Evolutionary conservation across 208 protist species (phyloP).

Genomic region (Trypanosoma brucei): DNA sequence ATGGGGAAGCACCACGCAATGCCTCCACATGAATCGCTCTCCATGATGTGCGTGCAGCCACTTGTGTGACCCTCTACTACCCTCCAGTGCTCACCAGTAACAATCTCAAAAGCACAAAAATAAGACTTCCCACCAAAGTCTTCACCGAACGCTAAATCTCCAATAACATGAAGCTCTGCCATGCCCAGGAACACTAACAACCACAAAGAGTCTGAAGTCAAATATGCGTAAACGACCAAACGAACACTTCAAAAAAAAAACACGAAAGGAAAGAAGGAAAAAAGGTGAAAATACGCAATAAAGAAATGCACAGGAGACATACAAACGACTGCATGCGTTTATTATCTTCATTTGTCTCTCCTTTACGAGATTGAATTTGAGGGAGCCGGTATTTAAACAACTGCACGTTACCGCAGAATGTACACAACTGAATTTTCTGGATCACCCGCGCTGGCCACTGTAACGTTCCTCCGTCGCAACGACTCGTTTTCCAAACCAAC

Average conservation of each 20-base stretch:
- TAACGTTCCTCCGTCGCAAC: no score
- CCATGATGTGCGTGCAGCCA: slow-evolving; percentile 85
- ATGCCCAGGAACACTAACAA: slow-evolving; percentile 11
- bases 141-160: slow-evolving; percentile 60
- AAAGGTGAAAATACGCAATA: slow-evolving; percentile 2
- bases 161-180: slow-evolving; percentile 86
- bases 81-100: slow-evolving; percentile 71
- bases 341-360: slow-evolving; percentile 10
- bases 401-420: no score
- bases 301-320: slow-evolving; percentile 6
- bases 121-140: slow-evolving; percentile 59
- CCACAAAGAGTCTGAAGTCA: neutral
- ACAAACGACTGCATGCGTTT: neutral
- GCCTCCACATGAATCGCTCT: slow-evolving; percentile 29
- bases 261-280: slow-evolving; percentile 4
- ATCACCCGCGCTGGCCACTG: no score
- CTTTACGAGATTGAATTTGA: neutral
- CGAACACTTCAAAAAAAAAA: neutral
- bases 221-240: neutral
- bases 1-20: slow-evolving; percentile 79
- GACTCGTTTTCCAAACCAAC: no score
- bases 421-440: no score
- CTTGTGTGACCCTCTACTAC: slow-evolving; percentile 59
- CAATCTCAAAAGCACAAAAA: slow-evolving; percentile 82
- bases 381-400: no score